Conservation (phyloP, 2,329 filamentous ascomycete species). For the Arachnopeziza araneosa region DNA sequence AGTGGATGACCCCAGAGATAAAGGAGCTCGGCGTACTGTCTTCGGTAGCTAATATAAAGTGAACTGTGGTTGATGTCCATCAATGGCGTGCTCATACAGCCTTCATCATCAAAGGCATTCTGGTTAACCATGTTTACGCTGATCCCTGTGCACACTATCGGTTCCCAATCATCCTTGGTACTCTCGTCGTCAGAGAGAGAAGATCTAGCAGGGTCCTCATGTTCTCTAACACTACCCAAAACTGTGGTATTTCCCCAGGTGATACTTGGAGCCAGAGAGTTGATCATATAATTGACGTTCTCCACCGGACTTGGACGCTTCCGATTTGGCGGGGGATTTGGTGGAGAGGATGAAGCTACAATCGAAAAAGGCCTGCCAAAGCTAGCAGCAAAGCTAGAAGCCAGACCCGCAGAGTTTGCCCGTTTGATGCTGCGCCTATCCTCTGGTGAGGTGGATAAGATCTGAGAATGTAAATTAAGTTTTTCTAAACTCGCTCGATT, state of each 20-base stretch:
- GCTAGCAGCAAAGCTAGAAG: constrained; percentile 50
- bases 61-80: constrained; percentile 44
- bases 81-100: constrained; percentile 55
- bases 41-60: constrained; percentile 55
- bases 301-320: constrained; percentile 60
- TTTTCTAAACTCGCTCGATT: constrained; percentile 43
- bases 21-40: constrained; percentile 62
- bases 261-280: constrained; percentile 43
- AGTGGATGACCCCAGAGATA: constrained; percentile 61
- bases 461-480: constrained; percentile 41
- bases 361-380: constrained; percentile 39
- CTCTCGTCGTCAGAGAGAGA: constrained; percentile 28
- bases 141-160: constrained; percentile 26
- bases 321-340: constrained; percentile 35
- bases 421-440: constrained; percentile 42
- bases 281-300: constrained; percentile 40
- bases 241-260: constrained; percentile 36
- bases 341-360: constrained; percentile 39
- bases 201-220: constrained; percentile 17
- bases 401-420: constrained; percentile 46
- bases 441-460: constrained; percentile 55
- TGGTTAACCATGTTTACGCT: constrained; percentile 53
- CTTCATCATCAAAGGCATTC: constrained; percentile 63
- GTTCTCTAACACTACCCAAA: constrained; percentile 33
- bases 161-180: constrained; percentile 16